Evolutionary conservation across 139 green algal genomes (phyloP).

Genomic region (Coccomyxa sp.): DNA sequence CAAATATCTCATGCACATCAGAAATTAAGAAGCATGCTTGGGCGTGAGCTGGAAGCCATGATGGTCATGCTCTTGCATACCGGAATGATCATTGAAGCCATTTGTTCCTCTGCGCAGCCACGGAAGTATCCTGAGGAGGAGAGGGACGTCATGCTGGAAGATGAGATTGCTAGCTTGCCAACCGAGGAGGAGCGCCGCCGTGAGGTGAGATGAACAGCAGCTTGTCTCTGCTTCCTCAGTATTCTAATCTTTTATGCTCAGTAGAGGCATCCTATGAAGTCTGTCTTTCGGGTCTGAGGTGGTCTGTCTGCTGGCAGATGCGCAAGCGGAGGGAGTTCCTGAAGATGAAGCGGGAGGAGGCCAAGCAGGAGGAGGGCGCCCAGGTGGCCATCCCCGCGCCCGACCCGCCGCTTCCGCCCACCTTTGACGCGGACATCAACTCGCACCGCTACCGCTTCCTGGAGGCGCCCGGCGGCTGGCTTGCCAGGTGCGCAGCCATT

Average conservation of each 20-base stretch:
- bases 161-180: slow-evolving; percentile 32
- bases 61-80: no score
- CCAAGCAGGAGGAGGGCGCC: slow-evolving; percentile 26
- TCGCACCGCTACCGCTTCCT: slow-evolving; percentile 69
- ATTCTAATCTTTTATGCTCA: no score
- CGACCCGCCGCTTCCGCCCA: slow-evolving; percentile 59
- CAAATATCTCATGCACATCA: no score
- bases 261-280: not conserved
- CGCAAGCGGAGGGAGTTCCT: slow-evolving; percentile 35
- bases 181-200: slow-evolving; percentile 17
- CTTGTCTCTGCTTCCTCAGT: not conserved
- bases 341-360: slow-evolving; percentile 37
- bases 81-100: no score
- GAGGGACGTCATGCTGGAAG: slow-evolving; percentile 33
- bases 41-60: no score
- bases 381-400: slow-evolving; percentile 59
- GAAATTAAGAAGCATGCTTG: no score
- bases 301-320: slow-evolving; percentile 19
- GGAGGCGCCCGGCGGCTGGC: slow-evolving; percentile 44
- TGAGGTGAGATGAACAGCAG: slow-evolving; percentile 13
- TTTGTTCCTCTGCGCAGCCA: slow-evolving; percentile 14
- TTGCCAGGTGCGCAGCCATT: slow-evolving; percentile 23
- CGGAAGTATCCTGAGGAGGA: slow-evolving; percentile 50
- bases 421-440: slow-evolving; percentile 64
- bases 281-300: not conserved